These are phyloP conservation scores for Silene uniflora DNA, from an alignment of 148 eudicot species.

Conservation along the genomic window DNA sequence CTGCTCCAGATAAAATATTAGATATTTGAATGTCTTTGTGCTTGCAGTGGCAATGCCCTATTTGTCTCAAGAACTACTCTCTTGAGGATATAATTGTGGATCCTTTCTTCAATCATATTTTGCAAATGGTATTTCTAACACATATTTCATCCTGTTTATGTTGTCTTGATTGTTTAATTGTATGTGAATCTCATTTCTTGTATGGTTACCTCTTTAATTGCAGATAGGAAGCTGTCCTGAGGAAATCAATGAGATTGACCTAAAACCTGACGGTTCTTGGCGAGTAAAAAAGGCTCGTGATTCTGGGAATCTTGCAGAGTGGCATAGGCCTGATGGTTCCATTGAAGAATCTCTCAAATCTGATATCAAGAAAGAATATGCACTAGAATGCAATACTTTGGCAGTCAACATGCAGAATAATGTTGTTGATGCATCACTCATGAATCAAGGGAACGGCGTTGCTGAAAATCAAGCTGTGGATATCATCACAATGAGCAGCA, in stretches of 20 bases:
- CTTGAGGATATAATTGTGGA: conserved; percentile 53
- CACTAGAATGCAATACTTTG: conserved; percentile 35
- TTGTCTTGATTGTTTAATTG: conserved; percentile 1
- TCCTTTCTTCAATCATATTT: conserved; percentile 56
- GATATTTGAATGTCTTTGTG: conserved; percentile 19
- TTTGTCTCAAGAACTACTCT: conserved; percentile 60
- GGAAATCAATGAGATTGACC: conserved; percentile 54
- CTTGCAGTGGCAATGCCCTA: conserved; percentile 90
- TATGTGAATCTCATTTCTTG: conserved; percentile 15
- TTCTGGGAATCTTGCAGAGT: conserved; percentile 51
- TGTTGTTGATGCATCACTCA: conserved; percentile 31
- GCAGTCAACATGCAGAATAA: conserved; percentile 41
- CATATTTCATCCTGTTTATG: conserved; percentile 5
- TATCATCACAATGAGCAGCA: conserved; percentile 74
- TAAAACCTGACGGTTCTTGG: conserved; percentile 68
- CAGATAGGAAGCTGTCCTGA: conserved; percentile 52
- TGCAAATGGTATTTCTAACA: conserved; percentile 40
- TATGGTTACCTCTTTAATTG: not conserved
- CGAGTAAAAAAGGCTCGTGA: conserved; percentile 43
- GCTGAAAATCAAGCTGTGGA: conserved; percentile 34
- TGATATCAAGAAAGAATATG: conserved; percentile 38
- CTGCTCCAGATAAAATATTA: not conserved
- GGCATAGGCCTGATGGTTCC: conserved; percentile 83
- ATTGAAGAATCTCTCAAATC: conserved; percentile 26
- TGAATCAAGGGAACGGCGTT: conserved; percentile 32